Percentiles rank a stretch among this genome's conserved stretches.
phyloP scores from a whole-genome alignment of 2,329 filamentous ascomycete species.

The Colletotrichum higginsianum region DNA sequence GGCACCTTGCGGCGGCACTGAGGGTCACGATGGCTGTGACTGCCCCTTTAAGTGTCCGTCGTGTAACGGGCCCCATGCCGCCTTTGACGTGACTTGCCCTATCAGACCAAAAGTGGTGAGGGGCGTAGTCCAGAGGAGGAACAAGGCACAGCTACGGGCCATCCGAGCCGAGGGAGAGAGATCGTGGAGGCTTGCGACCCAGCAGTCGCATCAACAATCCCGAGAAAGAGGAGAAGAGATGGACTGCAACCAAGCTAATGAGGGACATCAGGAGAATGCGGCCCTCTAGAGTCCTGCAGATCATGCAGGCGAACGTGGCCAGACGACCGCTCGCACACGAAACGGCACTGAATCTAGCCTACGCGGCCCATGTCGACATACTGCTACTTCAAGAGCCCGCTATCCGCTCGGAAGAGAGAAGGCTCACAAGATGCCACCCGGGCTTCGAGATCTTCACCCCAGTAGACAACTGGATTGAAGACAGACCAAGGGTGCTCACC shows the following conservation, averaged over 20 bases:
- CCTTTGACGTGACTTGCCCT: neutral
- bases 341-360: constrained; percentile 10
- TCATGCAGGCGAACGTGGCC: constrained; percentile 19
- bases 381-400: constrained; percentile 10
- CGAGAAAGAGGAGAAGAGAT: neutral
- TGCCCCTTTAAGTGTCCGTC: constrained; percentile 6
- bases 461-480: constrained; percentile 7
- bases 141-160: constrained; percentile 18
- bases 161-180: constrained; percentile 4
- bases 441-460: constrained; percentile 2
- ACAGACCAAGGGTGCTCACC: constrained; percentile 11
- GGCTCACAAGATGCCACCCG: constrained; percentile 5
- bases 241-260: no score
- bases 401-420: constrained; percentile 8
- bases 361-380: constrained; percentile 10
- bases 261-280: neutral
- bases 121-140: constrained; percentile 35
- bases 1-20: neutral
- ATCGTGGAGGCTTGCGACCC: constrained; percentile 4
- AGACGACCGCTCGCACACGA: neutral
- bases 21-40: neutral
- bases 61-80: neutral
- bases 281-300: constrained; percentile 12
- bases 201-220: constrained; percentile 3
- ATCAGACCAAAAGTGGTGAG: constrained; percentile 3